Conservation (phyloP, 495 filamentous ascomycete genomes). For the Arthonia radiata region DNA sequence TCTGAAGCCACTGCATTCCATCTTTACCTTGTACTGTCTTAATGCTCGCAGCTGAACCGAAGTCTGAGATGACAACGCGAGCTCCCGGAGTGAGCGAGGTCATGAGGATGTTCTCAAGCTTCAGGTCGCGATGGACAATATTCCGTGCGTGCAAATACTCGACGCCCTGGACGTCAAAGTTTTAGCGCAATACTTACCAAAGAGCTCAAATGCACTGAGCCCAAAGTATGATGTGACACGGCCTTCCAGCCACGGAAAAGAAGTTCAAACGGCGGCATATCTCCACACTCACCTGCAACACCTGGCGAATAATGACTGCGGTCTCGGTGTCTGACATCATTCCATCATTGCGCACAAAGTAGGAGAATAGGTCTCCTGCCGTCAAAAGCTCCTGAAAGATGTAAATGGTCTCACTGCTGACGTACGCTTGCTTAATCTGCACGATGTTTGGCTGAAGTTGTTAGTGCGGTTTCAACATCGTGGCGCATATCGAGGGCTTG, state of each 20-base stretch:
- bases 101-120: conserved; percentile 54
- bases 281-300: no score
- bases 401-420: conserved; percentile 20
- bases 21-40: conserved; percentile 2
- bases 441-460: conserved; percentile 34
- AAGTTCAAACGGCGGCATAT: no score
- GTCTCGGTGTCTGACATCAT: conserved; percentile 25
- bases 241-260: no score
- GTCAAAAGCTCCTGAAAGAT: conserved; percentile 38
- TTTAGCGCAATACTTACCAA: no score
- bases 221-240: no score
- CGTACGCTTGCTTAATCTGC: conserved; percentile 29
- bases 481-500: no score
- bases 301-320: conserved; percentile 29
- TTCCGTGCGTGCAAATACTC: conserved; percentile 44
- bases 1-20: conserved; percentile 13
- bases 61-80: conserved; percentile 46
- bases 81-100: conserved; percentile 17
- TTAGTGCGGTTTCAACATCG: conserved; percentile 6
- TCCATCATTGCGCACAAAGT: conserved; percentile 23
- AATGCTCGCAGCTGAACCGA: conserved; percentile 34
- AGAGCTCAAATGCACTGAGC: no score
- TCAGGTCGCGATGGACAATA: conserved; percentile 63
- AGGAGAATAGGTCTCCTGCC: conserved; percentile 40
- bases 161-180: conserved; percentile 24